Evolutionary conservation across 2,329 filamentous ascomycete genomes (phyloP).

Genomic region (Coleophoma cylindrospora): DNA sequence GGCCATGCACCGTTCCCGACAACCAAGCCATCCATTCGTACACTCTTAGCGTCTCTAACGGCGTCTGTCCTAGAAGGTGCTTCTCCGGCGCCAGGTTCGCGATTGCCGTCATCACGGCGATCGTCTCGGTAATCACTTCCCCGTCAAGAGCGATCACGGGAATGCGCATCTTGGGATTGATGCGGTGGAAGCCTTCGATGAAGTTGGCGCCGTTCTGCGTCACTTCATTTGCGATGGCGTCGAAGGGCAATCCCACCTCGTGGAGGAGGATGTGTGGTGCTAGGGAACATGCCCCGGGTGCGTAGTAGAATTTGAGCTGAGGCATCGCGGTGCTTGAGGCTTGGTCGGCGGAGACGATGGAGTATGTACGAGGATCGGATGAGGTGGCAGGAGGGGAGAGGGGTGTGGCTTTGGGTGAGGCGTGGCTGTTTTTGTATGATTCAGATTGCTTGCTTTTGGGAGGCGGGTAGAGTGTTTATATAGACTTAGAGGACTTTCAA

Average conservation of each 20-base stretch:
- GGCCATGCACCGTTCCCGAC: conserved; percentile 26
- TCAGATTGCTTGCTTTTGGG: too few relatives aligned
- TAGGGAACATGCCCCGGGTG: conserved; percentile 25
- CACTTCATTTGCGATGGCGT: conserved; percentile 8
- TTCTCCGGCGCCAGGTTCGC: conserved; percentile 23
- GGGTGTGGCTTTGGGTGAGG: too few relatives aligned
- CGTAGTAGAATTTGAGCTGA: conserved; percentile 21
- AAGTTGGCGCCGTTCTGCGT: conserved; percentile 3
- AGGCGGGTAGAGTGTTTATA: too few relatives aligned
- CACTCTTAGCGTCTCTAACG: conserved; percentile 23
- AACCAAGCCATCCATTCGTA: conserved; percentile 32
- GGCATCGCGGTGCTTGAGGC: conserved; percentile 3
- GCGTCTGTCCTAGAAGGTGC: conserved; percentile 23
- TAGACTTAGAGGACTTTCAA: too few relatives aligned
- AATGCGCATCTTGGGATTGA: conserved; percentile 29
- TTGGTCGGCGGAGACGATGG: too few relatives aligned
- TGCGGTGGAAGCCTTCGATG: conserved; percentile 10
- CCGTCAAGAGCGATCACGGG: conserved; percentile 24
- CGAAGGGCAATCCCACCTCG: conserved; percentile 18
- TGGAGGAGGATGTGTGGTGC: conserved; percentile 26
- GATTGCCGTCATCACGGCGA: conserved; percentile 27
- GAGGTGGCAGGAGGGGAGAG: too few relatives aligned
- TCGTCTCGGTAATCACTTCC: conserved; percentile 27
- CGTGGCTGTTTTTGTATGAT: too few relatives aligned
- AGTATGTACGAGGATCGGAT: too few relatives aligned